These are phyloP conservation scores for Ceriops decandra DNA, from an alignment of 345 rosid species.

Conservation along the genomic window DNA sequence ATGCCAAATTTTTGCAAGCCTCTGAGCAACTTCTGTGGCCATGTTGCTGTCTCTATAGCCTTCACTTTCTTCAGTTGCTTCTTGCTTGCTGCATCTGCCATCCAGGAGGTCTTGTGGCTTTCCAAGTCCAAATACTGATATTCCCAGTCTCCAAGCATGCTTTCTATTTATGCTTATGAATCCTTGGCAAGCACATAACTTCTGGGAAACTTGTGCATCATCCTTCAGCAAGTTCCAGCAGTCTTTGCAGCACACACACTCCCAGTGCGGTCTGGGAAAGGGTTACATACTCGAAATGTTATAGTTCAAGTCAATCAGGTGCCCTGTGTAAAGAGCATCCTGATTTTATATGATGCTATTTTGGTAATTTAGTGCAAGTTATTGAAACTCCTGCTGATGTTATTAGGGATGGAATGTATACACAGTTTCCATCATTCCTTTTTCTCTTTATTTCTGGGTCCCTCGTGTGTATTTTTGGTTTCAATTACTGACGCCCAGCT, in stretches of 20 bases:
- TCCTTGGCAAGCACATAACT: background rate
- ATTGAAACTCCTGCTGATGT: background rate
- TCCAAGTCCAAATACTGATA: slow-evolving; percentile 31
- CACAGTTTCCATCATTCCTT: too few species aligned
- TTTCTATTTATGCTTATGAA: background rate
- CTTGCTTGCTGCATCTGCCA: slow-evolving; percentile 52
- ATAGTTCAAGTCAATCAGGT: background rate
- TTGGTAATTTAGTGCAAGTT: background rate
- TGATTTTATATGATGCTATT: too few species aligned
- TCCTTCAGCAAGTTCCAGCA: background rate
- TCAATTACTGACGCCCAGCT: too few species aligned
- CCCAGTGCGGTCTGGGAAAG: too few species aligned
- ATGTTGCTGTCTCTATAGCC: slow-evolving; percentile 59
- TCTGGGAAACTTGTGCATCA: slow-evolving; percentile 5
- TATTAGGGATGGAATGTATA: too few species aligned
- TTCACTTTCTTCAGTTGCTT: slow-evolving; percentile 57
- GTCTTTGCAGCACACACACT: background rate
- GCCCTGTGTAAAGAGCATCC: slow-evolving; percentile 7
- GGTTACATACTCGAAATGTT: background rate
- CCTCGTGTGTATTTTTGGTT: too few species aligned
- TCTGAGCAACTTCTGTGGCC: slow-evolving; percentile 64
- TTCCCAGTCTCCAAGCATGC: background rate
- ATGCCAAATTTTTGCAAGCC: slow-evolving; percentile 86
- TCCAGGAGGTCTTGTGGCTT: slow-evolving; percentile 58
- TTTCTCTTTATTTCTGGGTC: too few species aligned